Evolutionary conservation across 2,329 filamentous ascomycete species (phyloP), one percentile per base, ranked within the genome.

Genomic region (Aspergillus intermedius): DNA sequence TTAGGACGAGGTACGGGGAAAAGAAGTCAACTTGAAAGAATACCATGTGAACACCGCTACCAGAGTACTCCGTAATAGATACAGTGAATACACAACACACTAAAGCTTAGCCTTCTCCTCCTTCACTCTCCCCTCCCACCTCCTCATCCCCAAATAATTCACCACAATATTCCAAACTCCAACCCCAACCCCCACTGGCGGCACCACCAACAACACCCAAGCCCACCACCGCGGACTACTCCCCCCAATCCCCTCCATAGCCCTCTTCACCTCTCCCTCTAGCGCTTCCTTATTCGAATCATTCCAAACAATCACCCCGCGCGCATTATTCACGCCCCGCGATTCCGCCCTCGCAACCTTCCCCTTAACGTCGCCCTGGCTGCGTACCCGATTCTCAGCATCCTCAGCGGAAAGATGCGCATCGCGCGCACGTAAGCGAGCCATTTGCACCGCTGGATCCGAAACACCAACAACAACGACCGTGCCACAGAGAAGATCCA

Each of bases 231-330:
- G 69, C 5, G 88, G 88, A 66, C 86, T 93, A 15, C 72, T 70
- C 42, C 61, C 73, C 60, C 75, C 77, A 34, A 96, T 72, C 51
- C 77, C 76, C 3, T 60, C 63, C 73, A 97, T 82, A 6, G 84
- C 86, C 50, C 72, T 74, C 45, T 77, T 76, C 9, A 97, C 73
- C 66, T 88, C 82, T 45, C 63, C 68, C 68, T 80, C 78, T 62
- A 98, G 67, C 53, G 89, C 81, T 32, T 82, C 83, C 61, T 77
- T 83, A 42, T 81, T 82, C 2, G 81, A 81, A 70, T 97, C 91
- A 71, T 98, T 98, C 88, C 88, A 93, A 21, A 98, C 78, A 30
- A 96, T 88, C 3, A 90, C 78, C 0, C 91, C 91, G 43, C 77
- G 78, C 5, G 73, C 75, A 39, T 66, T 61, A 3, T 81, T 82